Percentiles rank a stretch among this genome's conserved stretches.
Evolutionary conservation across 1,284 basidiomycete genomes (phyloP).

Genomic region (Pseudozyma thailandica): DNA sequence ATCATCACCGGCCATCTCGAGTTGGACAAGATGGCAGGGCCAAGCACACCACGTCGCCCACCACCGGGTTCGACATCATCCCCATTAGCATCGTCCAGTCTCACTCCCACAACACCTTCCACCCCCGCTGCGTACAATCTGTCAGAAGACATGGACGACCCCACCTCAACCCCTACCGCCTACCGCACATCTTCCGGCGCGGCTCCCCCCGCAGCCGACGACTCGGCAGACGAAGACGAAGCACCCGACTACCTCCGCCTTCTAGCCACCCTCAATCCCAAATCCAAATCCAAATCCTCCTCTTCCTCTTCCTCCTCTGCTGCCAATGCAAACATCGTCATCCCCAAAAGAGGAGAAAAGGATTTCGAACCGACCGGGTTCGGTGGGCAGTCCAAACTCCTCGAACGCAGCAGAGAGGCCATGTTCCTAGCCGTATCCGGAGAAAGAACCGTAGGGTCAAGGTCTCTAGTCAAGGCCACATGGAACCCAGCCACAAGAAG

Average conservation of each 20-base stretch:
- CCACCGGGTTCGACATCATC: neutral
- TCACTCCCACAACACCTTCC: constrained; percentile 1
- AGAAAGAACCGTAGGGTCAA: constrained; percentile 70
- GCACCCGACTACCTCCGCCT: constrained; percentile 49
- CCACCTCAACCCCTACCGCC: constrained; percentile 24
- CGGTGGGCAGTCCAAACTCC: constrained; percentile 77
- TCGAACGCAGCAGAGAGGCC: constrained; percentile 83
- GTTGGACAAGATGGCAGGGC: constrained; percentile 2
- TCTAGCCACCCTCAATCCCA: constrained; percentile 28
- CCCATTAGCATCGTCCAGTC: neutral
- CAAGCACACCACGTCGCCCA: constrained; percentile 12
- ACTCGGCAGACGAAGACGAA: constrained; percentile 43
- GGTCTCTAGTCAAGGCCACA: constrained; percentile 53
- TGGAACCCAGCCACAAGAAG: constrained; percentile 54
- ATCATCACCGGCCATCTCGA: neutral
- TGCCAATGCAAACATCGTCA: constrained; percentile 19
- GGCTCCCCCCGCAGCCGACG: constrained; percentile 9
- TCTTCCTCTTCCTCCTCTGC: constrained; percentile 1
- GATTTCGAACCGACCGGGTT: constrained; percentile 80
- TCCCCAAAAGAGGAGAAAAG: constrained; percentile 65
- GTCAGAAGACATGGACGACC: constrained; percentile 29
- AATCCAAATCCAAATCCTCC: constrained; percentile 35
- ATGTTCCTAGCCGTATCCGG: constrained; percentile 84
- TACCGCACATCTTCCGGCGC: constrained; percentile 5
- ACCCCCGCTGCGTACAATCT: constrained; percentile 5